Percentiles rank a stretch among this genome's conserved stretches.
Conservation (phyloP, 1,284 basidiomycete genomes). For the Ceratobasidium sp. region DNA sequence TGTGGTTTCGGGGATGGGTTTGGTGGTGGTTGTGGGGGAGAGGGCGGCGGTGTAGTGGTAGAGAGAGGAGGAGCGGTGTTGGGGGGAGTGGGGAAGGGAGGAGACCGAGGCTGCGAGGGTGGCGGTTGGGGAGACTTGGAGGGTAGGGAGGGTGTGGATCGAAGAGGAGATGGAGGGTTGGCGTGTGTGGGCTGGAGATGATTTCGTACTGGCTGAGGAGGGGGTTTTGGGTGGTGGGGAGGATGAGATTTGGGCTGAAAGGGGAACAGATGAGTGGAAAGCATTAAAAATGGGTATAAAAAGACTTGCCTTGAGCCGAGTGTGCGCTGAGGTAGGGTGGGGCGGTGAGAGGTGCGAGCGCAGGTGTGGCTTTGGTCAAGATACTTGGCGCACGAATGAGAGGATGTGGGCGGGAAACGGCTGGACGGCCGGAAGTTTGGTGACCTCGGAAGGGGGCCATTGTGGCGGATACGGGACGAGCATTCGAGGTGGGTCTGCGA, state of each 20-base stretch:
- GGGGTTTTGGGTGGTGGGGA: slow-evolving; percentile 37
- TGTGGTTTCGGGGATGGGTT: slow-evolving; percentile 20
- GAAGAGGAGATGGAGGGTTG: slow-evolving; percentile 36
- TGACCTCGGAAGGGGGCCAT: slow-evolving; percentile 19
- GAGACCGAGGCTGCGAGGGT: slow-evolving; percentile 33
- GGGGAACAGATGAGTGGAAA: background rate
- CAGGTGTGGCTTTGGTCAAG: slow-evolving; percentile 31
- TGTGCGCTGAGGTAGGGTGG: slow-evolving; percentile 39
- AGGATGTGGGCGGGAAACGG: slow-evolving; percentile 22
- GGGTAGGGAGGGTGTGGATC: slow-evolving; percentile 37
- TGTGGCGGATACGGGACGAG: background rate
- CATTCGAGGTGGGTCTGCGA: slow-evolving; percentile 21
- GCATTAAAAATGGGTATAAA: background rate
- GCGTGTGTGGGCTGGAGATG: slow-evolving; percentile 30
- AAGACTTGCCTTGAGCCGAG: slow-evolving; percentile 31
- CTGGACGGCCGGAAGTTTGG: background rate
- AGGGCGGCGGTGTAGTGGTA: slow-evolving; percentile 29
- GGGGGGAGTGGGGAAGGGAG: slow-evolving; percentile 38
- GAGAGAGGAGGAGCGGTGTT: slow-evolving; percentile 20
- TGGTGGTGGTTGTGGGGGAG: slow-evolving; percentile 11
- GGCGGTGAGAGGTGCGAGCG: slow-evolving; percentile 27
- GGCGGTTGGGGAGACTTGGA: slow-evolving; percentile 38
- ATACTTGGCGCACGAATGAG: slow-evolving; percentile 37
- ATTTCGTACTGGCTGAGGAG: slow-evolving; percentile 16
- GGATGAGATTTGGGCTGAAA: slow-evolving; percentile 36